phyloP scores from a whole-genome alignment of 257 asterid genomes.

The Anisodus acutangulus region DNA sequence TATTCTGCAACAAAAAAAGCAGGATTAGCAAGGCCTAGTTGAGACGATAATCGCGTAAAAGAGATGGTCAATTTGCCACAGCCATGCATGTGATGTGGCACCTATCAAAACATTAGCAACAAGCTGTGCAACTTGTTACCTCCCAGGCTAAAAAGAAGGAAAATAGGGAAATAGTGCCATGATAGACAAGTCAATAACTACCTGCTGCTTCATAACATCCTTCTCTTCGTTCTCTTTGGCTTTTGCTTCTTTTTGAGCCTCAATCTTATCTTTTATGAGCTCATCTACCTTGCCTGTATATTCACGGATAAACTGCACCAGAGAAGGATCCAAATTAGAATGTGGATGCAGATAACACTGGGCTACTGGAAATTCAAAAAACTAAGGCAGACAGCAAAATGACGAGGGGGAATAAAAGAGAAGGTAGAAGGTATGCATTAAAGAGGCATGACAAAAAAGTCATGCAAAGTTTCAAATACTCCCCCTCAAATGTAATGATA shows the following conservation, averaged over 20 bases:
- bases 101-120: background rate
- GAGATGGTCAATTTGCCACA: background rate
- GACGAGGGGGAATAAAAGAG: background rate
- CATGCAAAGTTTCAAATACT: background rate
- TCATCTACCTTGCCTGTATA: slow-evolving; percentile 96
- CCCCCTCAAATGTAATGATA: slow-evolving; percentile 10
- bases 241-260: slow-evolving; percentile 71
- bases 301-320: slow-evolving; percentile 85
- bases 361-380: background rate
- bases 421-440: background rate
- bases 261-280: slow-evolving; percentile 82
- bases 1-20: slow-evolving; percentile 62
- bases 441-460: background rate
- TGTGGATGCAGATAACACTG: slow-evolving; percentile 4
- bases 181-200: slow-evolving; percentile 34
- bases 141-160: background rate
- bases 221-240: slow-evolving; percentile 88
- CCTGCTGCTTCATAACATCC: slow-evolving; percentile 90
- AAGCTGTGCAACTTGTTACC: background rate
- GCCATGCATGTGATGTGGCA: slow-evolving; percentile 9
- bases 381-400: background rate
- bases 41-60: background rate
- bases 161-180: background rate
- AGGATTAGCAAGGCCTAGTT: background rate
- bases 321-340: slow-evolving; percentile 24